Conservation (phyloP, 441 rosid species). For the Adansonia grandidieri region DNA sequence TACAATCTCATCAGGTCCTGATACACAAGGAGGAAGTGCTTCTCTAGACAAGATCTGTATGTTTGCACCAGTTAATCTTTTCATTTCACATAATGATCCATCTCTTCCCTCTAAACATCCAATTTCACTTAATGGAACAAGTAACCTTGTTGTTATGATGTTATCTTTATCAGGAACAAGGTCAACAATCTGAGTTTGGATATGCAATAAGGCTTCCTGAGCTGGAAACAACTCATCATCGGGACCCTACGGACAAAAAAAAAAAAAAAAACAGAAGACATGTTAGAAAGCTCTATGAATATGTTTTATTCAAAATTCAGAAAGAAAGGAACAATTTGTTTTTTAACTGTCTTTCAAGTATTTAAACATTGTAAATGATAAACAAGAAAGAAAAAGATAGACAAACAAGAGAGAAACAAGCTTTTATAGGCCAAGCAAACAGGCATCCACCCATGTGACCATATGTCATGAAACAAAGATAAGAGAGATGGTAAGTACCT, state of each 20-base stretch:
- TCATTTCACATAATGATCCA: constrained; percentile 72
- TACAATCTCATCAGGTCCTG: constrained; percentile 69
- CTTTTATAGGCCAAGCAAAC: not conserved
- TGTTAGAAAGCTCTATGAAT: constrained; percentile 22
- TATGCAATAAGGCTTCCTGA: constrained; percentile 96
- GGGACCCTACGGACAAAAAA: constrained; percentile 61
- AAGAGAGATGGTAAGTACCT: constrained; percentile 51
- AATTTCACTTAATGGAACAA: constrained; percentile 71
- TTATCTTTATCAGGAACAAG: constrained; percentile 76
- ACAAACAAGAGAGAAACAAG: not conserved
- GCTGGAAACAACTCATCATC: constrained; percentile 96
- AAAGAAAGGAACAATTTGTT: not conserved
- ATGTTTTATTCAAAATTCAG: constrained; percentile 5
- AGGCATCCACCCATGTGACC: not conserved
- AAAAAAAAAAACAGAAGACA: constrained; percentile 15
- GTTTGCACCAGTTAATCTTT: constrained; percentile 73
- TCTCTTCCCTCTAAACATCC: constrained; percentile 88
- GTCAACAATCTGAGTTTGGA: constrained; percentile 83
- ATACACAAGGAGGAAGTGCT: constrained; percentile 60
- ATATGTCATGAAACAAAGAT: not conserved
- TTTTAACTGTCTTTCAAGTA: not conserved
- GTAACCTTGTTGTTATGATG: constrained; percentile 71
- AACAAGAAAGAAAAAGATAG: too few species aligned
- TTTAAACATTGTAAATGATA: not conserved
- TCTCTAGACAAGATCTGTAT: constrained; percentile 72